Conservation (phyloP, 768 basidiomycete genomes). For the Tremella mesenterica region DNA sequence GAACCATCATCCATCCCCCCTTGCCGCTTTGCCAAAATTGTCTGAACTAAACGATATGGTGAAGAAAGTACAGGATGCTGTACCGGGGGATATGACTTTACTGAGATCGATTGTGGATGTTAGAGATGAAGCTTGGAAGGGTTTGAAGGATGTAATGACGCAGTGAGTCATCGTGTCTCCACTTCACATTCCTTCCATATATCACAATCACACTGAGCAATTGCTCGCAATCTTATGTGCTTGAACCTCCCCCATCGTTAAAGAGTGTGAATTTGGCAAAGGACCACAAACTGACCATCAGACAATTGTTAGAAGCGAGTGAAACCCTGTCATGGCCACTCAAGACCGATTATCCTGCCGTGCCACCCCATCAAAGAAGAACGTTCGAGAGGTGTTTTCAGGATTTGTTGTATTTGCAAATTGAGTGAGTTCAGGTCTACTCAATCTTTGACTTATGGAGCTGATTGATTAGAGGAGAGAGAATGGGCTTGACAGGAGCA, state of each 20-base stretch:
- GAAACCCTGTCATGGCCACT: conserved; percentile 82
- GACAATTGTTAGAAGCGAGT: conserved; percentile 56
- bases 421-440: conserved; percentile 52
- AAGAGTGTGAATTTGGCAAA: too few relatives aligned
- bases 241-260: background rate
- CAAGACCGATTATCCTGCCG: conserved; percentile 57
- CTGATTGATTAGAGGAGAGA: conserved; percentile 32
- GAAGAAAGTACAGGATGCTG: conserved; percentile 38
- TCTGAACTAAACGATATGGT: conserved; percentile 59
- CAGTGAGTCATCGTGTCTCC: conserved; percentile 50
- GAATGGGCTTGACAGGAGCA: conserved; percentile 17
- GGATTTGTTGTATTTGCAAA: conserved; percentile 69
- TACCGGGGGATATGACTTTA: conserved; percentile 55
- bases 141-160: conserved; percentile 60
- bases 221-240: background rate
- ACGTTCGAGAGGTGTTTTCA: conserved; percentile 68
- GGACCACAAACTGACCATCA: conserved; percentile 39
- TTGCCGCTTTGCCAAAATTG: conserved; percentile 51
- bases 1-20: conserved; percentile 45
- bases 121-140: conserved; percentile 65
- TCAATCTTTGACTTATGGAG: background rate
- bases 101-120: conserved; percentile 56
- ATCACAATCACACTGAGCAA: background rate
- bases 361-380: conserved; percentile 51
- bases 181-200: background rate